Base-by-base conservation (phyloP, 2,329 filamentous ascomycete genomes). In the Fusarium pseudoanthophilum region DNA sequence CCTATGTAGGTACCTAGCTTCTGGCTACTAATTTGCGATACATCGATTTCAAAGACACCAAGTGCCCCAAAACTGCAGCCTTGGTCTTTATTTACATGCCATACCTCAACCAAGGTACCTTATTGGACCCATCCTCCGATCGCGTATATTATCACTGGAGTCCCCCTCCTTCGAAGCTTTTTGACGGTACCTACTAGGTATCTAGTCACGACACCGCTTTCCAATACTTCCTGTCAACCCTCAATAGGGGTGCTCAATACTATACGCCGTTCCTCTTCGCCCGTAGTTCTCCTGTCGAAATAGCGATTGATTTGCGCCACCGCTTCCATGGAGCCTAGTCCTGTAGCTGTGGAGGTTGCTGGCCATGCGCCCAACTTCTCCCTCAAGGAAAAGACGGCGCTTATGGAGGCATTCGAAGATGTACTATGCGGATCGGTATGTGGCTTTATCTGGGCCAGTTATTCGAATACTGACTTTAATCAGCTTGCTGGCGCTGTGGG, bases 401-500 rank as follows among this genome's bases (percentile, higher is more conserved):
- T 84, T 15, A 82, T 86, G 76, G 92, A 96, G 78, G 93, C 94
- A 10, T 78, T 95, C 45, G 95, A 97, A 82, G 95, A 98, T 79
- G 90, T 99, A 63, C 80, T 92, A 16, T 98, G 94, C 81, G 96
- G 96, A 80, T 98, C 95, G 67, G 90, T 95, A 83, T 82, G 91
- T 83, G 67, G 24, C 57, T 62, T 56, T 32, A 2, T 7, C 43
- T 11, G 7, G 40, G n/a, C 6, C 10, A 37, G 21, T 16, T 30
- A 21, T 24, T 26, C 24, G 4, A 16, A 30, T 65, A 34, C 60
- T 72, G 58, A 72, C 57, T 11, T 32, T 32, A 14, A 48, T 32
- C 73, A 95, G 93, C 82, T 89, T 67, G 95, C 95, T 62, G 96
- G 96, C 69, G 90, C 97, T 67, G 91, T 94, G 40, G 95, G 95